Conservation (phyloP, 148 eudicot species). For the Bassia scoparia region DNA sequence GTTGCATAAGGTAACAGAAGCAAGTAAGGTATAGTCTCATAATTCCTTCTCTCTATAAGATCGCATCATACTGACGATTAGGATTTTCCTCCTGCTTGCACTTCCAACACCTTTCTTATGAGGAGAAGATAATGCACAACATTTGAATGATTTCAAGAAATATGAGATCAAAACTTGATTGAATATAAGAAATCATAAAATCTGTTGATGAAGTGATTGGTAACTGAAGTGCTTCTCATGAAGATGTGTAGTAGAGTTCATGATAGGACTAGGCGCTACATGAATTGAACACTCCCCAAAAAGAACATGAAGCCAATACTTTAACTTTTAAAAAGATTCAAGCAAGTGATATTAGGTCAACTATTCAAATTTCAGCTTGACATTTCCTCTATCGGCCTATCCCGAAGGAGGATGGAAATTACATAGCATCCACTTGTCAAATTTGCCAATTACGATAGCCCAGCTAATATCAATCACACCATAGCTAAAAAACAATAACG, state of each 20-base stretch:
- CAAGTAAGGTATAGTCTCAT: too few species aligned
- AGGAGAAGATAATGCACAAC: constrained; percentile 20
- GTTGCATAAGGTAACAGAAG: too few species aligned
- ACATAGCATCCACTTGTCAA: neutral
- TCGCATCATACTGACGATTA: constrained; percentile 81
- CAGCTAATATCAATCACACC: constrained; percentile 2
- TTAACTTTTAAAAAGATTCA: too few species aligned
- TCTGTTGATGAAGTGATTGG: neutral
- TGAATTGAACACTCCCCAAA: neutral
- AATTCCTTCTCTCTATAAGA: constrained; percentile 92
- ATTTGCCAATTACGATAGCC: neutral
- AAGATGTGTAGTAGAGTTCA: neutral
- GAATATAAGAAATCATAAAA: neutral
- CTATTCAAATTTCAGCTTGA: too few species aligned
- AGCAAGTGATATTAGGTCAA: too few species aligned
- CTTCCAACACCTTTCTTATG: constrained; percentile 82
- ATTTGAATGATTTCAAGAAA: constrained; percentile 1
- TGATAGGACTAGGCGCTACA: neutral
- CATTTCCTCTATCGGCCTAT: too few species aligned
- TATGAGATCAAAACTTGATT: neutral
- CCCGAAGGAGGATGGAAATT: too few species aligned
- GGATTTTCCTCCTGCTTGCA: constrained; percentile 67
- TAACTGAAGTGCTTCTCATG: neutral
- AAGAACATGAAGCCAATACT: too few species aligned
- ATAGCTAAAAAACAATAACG: neutral